Evolutionary conservation across 345 rosid species (phyloP).

Genomic region (Sisymbrium irio): DNA sequence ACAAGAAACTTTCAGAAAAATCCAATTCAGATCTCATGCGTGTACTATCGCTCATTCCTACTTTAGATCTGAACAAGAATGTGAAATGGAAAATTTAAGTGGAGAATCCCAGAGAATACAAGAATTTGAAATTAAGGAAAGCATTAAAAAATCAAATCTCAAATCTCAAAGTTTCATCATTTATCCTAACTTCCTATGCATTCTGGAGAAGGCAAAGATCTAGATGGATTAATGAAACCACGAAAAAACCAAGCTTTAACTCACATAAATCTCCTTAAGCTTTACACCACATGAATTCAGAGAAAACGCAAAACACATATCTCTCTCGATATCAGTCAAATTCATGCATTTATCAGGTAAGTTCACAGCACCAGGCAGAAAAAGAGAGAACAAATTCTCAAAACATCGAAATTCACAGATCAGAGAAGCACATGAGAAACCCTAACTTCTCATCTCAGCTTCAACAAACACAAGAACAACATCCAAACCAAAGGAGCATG

Average conservation of each 20-base stretch:
- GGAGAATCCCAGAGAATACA: not conserved
- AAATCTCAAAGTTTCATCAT: constrained; percentile 18
- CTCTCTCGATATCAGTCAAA: not conserved
- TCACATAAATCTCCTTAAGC: not conserved
- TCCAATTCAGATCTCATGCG: constrained; percentile 9
- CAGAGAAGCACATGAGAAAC: constrained; percentile 18
- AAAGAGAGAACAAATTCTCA: not conserved
- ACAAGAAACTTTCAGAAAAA: not conserved
- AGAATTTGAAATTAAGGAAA: not conserved
- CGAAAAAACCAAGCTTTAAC: not conserved
- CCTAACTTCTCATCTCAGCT: constrained; percentile 25
- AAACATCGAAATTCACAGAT: not conserved
- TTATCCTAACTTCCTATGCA: not conserved
- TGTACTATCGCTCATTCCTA: not conserved
- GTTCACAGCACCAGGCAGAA: not conserved
- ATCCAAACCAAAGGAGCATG: not conserved
- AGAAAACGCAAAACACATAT: constrained; percentile 9
- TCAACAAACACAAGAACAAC: not conserved
- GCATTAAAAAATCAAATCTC: not conserved
- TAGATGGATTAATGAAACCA: not conserved
- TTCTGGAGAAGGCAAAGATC: constrained; percentile 19
- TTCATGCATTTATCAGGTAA: not conserved
- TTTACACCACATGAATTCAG: constrained; percentile 1
- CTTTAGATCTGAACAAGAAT: constrained; percentile 14
- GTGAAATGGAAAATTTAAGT: not conserved